These are phyloP conservation scores for Friedmanniomyces simplex DNA, from an alignment of 495 filamentous ascomycete species.

Conservation along the genomic window DNA sequence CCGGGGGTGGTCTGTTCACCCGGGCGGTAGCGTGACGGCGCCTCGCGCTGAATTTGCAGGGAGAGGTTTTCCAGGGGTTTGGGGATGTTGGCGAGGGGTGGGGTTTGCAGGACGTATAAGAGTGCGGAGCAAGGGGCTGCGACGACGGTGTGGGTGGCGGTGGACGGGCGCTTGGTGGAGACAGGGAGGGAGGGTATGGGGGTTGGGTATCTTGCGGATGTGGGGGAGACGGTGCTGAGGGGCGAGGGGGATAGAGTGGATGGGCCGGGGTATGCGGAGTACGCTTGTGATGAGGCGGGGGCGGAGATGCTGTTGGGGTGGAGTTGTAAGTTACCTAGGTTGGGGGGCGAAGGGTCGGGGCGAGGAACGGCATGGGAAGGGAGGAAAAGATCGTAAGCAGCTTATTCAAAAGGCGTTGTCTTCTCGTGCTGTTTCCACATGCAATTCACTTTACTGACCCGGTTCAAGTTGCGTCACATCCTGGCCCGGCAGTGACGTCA, in stretches of 20 bases:
- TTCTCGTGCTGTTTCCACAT: too few species aligned
- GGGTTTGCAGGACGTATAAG: slow-evolving; percentile 7
- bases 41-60: too few species aligned
- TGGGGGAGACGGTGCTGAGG: slow-evolving; percentile 28
- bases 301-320: slow-evolving; percentile 37
- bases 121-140: slow-evolving; percentile 27
- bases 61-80: too few species aligned
- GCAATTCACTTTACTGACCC: too few species aligned
- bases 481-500: too few species aligned
- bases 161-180: too few species aligned
- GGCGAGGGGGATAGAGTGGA: slow-evolving; percentile 1
- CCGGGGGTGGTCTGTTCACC: slow-evolving; percentile 18
- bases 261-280: slow-evolving; percentile 28
- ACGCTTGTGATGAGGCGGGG: slow-evolving; percentile 31
- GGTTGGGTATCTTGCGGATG: slow-evolving; percentile 24
- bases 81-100: not conserved
- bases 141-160: slow-evolving; percentile 25
- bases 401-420: too few species aligned
- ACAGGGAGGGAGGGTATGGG: slow-evolving; percentile 24
- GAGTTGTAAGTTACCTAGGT: too few species aligned
- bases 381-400: too few species aligned
- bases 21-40: slow-evolving; percentile 22
- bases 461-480: too few species aligned
- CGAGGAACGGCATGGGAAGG: too few species aligned
- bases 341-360: too few species aligned